Percentiles rank a stretch among this genome's conserved stretches.
These are phyloP conservation scores for Aspergillus leporis DNA, from an alignment of 495 filamentous ascomycete genomes.

Conservation along the genomic window DNA sequence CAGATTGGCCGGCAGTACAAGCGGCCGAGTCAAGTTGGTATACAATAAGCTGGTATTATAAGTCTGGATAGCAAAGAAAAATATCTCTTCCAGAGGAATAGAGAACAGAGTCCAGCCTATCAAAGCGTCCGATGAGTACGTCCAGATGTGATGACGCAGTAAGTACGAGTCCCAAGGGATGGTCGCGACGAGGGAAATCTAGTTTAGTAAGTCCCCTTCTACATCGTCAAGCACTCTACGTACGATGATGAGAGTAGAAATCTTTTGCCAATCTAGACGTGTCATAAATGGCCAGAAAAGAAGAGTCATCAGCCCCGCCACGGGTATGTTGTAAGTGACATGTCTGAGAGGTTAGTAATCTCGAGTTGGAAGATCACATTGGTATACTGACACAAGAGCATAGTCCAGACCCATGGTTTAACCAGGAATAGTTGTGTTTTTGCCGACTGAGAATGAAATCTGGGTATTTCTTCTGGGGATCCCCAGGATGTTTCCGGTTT, in stretches of 20 bases:
- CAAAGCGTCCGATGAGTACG: constrained; percentile 61
- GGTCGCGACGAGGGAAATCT: constrained; percentile 60
- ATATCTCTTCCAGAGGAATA: constrained; percentile 67
- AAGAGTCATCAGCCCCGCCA: constrained; percentile 55
- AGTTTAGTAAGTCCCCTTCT: neutral
- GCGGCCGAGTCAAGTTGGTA: constrained; percentile 59
- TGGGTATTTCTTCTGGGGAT: neutral
- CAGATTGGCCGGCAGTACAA: constrained; percentile 59
- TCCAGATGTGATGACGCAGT: constrained; percentile 63
- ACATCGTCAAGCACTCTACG: constrained; percentile 10
- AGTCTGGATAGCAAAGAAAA: constrained; percentile 76
- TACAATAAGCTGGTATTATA: constrained; percentile 69
- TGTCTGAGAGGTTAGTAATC: constrained; percentile 45
- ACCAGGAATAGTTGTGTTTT: neutral
- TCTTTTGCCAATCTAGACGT: constrained; percentile 57
- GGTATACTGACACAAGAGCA: constrained; percentile 58
- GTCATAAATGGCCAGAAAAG: constrained; percentile 60
- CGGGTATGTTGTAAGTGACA: constrained; percentile 66
- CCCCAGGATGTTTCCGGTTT: neutral
- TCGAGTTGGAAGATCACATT: neutral
- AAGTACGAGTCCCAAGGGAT: constrained; percentile 74
- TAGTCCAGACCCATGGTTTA: constrained; percentile 60
- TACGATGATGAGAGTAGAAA: constrained; percentile 52
- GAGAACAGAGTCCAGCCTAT: constrained; percentile 55
- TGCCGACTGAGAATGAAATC: neutral